phyloP scores from a whole-genome alignment of 441 rosid species.

The Arabidopsis hybrid region DNA sequence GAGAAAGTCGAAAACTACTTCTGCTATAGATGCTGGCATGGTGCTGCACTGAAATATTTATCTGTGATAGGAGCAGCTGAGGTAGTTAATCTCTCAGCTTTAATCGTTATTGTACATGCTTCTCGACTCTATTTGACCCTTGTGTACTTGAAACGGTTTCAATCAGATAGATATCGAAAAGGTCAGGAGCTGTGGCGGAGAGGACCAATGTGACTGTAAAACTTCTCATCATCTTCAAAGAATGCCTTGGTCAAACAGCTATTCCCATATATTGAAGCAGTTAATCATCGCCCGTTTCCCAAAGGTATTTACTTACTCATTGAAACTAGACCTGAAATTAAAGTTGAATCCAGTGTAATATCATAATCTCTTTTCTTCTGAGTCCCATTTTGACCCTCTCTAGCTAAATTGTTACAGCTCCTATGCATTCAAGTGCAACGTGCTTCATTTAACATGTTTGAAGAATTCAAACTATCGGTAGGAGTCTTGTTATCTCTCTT shows the following conservation, averaged over 20 bases:
- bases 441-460: conserved; percentile 62
- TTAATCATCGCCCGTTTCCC: conserved; percentile 75
- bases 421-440: conserved; percentile 88
- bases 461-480: conserved; percentile 85
- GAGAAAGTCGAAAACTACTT: conserved; percentile 74
- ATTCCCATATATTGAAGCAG: conserved; percentile 63
- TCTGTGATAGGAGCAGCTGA: conserved; percentile 51
- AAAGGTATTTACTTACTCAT: conserved; percentile 54
- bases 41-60: conserved; percentile 68
- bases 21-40: conserved; percentile 88
- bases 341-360: background rate
- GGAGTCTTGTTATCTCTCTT: background rate
- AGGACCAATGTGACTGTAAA: conserved; percentile 68
- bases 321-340: background rate
- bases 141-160: conserved; percentile 1
- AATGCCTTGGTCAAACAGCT: conserved; percentile 80
- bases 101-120: background rate
- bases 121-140: background rate
- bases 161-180: conserved; percentile 57
- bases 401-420: conserved; percentile 58
- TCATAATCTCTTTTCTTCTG: background rate
- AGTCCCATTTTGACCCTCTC: conserved; percentile 18
- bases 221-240: conserved; percentile 49
- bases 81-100: conserved; percentile 48
- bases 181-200: conserved; percentile 60